Evolutionary conservation across 192 early-diverging fungal species (phyloP), one percentile per base, ranked within the genome.

Genomic region (Backusella parvicylindrica): DNA sequence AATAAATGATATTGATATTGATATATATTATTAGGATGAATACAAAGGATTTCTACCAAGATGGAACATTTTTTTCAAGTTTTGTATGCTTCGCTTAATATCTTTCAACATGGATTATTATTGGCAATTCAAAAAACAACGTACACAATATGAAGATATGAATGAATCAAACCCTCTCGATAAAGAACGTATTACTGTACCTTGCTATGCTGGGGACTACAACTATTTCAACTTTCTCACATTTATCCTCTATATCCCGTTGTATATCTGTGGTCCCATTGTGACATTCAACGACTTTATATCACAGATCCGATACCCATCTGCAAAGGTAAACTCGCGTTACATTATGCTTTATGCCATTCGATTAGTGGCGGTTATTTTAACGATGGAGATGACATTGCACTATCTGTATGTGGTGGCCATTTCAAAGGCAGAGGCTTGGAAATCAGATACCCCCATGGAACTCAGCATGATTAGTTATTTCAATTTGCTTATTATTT

Each of bases 91-190:
- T 11, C 88, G 94, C 12, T 91, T 98, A 85, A 86, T 99, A n/a
- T 96, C 95, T 6, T 99, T 92, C 78, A 87, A 91, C 50, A 90
- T 98, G 92, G 97, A 99, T 82, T 94, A 92, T 73, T 94, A 97
- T 78, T 97, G 95, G 96, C 68, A 69, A 49, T 28, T 64, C 13
- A 76, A 71, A 41, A 69, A 71, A 35, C 40, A 15, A 15, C 35
- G 47, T 26, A 65, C 60, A 32, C 85, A 91, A 83, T 89, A 85
- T 21, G 72, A 73, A 11, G 72, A 68, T 28, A 56, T 60, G 23
- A 50, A 30, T 43, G 53, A 32, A 41, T 32, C 80, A n/a, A 60
- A 30, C 47, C 53, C 53, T 3, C 85, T 83, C 1, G 89, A 88
- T 26, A 91, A 89, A 70, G 86, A 90, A 0, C 87, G 93, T 53